Evolutionary conservation across 306 rosid genomes (phyloP).

Genomic region (Quercus engelmannii): DNA sequence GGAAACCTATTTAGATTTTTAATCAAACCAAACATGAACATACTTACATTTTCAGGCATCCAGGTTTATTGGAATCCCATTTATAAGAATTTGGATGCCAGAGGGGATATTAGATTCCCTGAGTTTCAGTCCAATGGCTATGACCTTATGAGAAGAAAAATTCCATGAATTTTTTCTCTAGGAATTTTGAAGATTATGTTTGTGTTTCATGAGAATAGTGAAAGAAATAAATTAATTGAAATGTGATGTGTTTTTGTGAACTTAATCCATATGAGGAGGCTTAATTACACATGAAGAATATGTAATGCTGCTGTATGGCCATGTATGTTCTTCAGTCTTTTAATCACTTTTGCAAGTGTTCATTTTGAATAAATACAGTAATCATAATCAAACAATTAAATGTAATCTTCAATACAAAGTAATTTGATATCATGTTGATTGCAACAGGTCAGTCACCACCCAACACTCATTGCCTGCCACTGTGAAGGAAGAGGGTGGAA

Average conservation of each 20-base stretch:
- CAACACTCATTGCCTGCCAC: constrained; percentile 95
- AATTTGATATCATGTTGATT: constrained; percentile 12
- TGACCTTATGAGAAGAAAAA: background rate
- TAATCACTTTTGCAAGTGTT: background rate
- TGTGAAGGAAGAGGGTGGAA: constrained; percentile 99
- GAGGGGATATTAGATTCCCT: too few species aligned
- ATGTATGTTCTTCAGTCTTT: background rate
- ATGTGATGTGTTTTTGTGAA: background rate
- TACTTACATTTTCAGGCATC: too few species aligned
- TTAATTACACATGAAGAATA: background rate
- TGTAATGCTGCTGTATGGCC: background rate
- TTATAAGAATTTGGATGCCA: too few species aligned
- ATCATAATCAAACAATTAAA: background rate
- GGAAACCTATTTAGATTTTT: too few species aligned
- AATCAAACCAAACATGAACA: too few species aligned
- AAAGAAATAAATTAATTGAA: background rate
- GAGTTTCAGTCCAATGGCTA: too few species aligned
- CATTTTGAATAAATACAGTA: background rate
- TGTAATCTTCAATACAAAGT: background rate
- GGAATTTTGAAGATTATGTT: background rate
- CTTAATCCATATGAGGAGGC: background rate
- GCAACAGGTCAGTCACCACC: constrained; percentile 97
- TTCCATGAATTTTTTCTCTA: background rate
- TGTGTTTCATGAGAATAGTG: background rate
- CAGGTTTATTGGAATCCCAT: too few species aligned